Evolutionary conservation across 371 early-diverging fungal species (phyloP).

Genomic region (Syncephalis fuscata): DNA sequence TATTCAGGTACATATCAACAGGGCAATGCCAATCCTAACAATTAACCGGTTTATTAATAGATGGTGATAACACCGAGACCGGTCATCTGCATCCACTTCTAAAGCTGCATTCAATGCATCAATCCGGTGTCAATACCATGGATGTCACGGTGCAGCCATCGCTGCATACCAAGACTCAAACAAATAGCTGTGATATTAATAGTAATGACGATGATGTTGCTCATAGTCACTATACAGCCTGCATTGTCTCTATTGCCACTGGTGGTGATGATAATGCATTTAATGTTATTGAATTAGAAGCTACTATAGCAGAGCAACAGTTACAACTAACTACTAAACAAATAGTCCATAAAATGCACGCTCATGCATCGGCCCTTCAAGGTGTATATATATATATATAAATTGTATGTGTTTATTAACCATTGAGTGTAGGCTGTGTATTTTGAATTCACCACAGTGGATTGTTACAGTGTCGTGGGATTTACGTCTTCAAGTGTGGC

Average conservation of each 20-base stretch:
- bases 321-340: neutral
- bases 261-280: conserved; percentile 40
- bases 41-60: no score
- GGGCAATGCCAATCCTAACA: neutral
- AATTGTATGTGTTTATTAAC: no score
- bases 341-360: conserved; percentile 10
- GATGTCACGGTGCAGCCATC: conserved; percentile 6
- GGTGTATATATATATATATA: no score
- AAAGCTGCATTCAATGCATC: conserved; percentile 7
- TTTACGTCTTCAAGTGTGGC: no score
- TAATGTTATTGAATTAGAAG: conserved; percentile 7
- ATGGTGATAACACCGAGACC: neutral
- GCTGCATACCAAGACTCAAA: no score
- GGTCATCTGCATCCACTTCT: neutral
- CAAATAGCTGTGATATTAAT: no score
- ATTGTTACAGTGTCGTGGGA: no score
- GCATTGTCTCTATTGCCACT: conserved; percentile 14
- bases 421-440: no score
- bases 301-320: neutral
- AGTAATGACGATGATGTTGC: no score
- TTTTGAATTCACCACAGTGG: no score
- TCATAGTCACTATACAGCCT: no score
- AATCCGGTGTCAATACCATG: conserved; percentile 31
- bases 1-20: neutral
- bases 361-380: conserved; percentile 32